Conservation (phyloP, 208 protist genomes). For the Acanthamoeba quina region DNA sequence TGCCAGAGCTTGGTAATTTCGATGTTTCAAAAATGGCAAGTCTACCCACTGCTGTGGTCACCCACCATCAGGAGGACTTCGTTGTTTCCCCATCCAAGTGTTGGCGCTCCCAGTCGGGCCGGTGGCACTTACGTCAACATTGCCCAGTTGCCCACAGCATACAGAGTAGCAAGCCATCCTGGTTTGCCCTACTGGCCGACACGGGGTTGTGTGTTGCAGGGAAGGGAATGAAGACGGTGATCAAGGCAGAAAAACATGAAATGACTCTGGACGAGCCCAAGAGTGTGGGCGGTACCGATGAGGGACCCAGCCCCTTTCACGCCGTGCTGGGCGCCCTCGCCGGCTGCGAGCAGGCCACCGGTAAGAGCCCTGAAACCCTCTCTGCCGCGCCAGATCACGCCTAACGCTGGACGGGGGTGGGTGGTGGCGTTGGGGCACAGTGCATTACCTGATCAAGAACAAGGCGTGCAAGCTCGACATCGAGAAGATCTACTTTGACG, state of each 20-base stretch:
- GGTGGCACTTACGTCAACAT: too few relatives aligned
- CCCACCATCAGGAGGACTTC: too few relatives aligned
- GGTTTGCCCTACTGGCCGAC: too few relatives aligned
- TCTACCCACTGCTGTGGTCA: too few relatives aligned
- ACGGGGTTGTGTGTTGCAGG: background rate
- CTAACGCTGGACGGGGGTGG: background rate
- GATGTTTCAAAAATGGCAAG: too few relatives aligned
- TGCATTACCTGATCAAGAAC: constrained; percentile 67
- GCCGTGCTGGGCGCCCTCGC: constrained; percentile 21
- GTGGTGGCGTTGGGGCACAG: background rate
- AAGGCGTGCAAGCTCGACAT: constrained; percentile 30
- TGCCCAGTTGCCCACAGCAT: too few relatives aligned
- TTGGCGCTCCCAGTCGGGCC: too few relatives aligned
- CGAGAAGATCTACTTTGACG: constrained; percentile 41
- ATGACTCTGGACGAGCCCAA: constrained; percentile 29
- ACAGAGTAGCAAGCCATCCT: too few relatives aligned
- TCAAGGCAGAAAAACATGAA: constrained; percentile 27
- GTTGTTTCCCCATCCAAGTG: too few relatives aligned
- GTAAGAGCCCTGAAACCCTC: background rate
- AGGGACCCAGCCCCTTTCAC: constrained; percentile 4
- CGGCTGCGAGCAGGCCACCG: constrained; percentile 30
- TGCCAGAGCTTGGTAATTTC: too few relatives aligned
- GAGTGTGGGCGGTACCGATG: constrained; percentile 2
- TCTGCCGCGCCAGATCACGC: background rate
- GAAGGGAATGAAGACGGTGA: constrained; percentile 38